These are phyloP conservation scores for Trichoderma aggressivum DNA, from an alignment of 2,329 filamentous ascomycete genomes.

Conservation along the genomic window DNA sequence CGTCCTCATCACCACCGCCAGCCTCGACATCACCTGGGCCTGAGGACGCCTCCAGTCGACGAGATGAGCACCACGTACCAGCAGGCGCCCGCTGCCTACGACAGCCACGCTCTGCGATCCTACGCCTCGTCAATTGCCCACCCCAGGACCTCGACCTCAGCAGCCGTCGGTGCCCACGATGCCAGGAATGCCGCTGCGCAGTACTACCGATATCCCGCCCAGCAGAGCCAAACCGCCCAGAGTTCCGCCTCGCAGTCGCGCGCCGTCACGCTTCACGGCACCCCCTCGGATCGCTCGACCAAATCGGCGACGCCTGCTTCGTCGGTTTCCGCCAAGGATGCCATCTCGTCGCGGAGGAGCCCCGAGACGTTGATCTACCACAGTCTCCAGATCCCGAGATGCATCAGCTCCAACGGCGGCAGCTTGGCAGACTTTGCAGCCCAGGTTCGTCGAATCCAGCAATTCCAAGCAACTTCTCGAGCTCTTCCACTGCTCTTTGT, in stretches of 20 bases:
- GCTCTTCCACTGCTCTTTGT: background rate
- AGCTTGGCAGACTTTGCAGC: constrained; percentile 80
- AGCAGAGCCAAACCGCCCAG: constrained; percentile 22
- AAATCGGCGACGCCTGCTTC: constrained; percentile 9
- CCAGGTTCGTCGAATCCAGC: constrained; percentile 53
- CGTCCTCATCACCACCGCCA: background rate
- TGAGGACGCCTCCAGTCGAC: constrained; percentile 51
- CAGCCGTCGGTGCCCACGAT: background rate
- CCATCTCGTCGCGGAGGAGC: constrained; percentile 36
- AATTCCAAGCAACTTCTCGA: background rate
- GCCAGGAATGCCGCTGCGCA: constrained; percentile 20
- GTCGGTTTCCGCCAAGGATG: constrained; percentile 16
- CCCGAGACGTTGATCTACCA: constrained; percentile 50
- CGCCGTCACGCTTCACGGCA: background rate
- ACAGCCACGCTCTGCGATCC: constrained; percentile 42
- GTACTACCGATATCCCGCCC: constrained; percentile 31
- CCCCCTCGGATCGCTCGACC: constrained; percentile 3
- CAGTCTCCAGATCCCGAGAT: constrained; percentile 67
- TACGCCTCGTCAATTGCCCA: constrained; percentile 38
- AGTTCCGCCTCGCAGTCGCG: constrained; percentile 20
- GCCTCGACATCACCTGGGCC: constrained; percentile 31
- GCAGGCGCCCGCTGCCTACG: constrained; percentile 45
- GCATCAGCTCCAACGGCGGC: constrained; percentile 72
- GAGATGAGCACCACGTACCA: constrained; percentile 54
- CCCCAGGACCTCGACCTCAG: constrained; percentile 28